Conservation (phyloP, 2,329 filamentous ascomycete species). For the Verticillium albo-atrum region DNA sequence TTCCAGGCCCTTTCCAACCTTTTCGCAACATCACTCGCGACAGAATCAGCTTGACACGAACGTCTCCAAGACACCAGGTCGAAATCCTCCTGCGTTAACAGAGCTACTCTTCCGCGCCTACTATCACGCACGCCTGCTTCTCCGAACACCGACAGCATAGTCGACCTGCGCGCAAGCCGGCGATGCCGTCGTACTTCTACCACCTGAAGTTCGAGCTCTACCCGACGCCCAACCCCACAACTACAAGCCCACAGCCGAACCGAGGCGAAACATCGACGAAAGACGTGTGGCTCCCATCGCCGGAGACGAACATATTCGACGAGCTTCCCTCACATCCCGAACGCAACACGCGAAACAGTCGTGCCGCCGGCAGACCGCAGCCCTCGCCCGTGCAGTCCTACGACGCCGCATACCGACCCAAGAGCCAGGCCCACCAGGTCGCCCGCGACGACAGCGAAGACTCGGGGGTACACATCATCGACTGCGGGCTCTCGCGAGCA, state of each 20-base stretch:
- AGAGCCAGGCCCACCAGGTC: neutral
- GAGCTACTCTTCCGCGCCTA: no score
- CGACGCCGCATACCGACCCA: slow-evolving; percentile 4
- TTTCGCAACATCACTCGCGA: neutral
- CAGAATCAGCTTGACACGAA: neutral
- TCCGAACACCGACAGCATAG: neutral
- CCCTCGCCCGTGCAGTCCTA: slow-evolving; percentile 8
- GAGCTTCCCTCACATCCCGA: slow-evolving; percentile 47
- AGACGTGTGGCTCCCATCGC: slow-evolving; percentile 46
- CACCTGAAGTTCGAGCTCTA: slow-evolving; percentile 66
- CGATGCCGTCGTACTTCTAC: slow-evolving; percentile 57
- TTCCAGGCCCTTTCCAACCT: neutral
- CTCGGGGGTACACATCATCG: slow-evolving; percentile 33
- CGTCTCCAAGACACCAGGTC: neutral
- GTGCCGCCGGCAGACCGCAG: slow-evolving; percentile 3
- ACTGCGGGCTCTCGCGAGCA: slow-evolving; percentile 41
- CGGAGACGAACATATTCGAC: slow-evolving; percentile 48
- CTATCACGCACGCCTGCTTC: no score
- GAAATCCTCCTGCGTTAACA: neutral
- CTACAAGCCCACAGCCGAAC: neutral
- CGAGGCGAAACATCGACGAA: slow-evolving; percentile 3
- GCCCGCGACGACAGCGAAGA: neutral
- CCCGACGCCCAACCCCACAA: slow-evolving; percentile 34
- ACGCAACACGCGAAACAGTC: slow-evolving; percentile 6
- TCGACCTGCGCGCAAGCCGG: neutral